phyloP scores from a whole-genome alignment of 2,329 filamentous ascomycete genomes.

The Aspergillus sclerotialis region DNA sequence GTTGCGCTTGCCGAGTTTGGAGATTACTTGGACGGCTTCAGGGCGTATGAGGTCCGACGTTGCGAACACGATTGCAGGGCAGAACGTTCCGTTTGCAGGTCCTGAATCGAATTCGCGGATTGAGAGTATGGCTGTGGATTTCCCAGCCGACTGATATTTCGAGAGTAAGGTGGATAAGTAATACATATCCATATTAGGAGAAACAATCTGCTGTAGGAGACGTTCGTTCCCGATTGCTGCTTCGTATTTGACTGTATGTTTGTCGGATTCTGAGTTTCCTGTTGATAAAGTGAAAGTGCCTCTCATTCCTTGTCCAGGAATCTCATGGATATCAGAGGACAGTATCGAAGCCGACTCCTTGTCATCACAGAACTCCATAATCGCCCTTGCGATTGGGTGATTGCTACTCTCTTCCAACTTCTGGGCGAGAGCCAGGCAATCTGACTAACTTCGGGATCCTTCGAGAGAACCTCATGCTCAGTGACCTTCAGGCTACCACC shows the following conservation, averaged over 20 bases:
- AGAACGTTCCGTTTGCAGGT: slow-evolving; percentile 17
- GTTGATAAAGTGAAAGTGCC: slow-evolving; percentile 40
- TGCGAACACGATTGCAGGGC: slow-evolving; percentile 60
- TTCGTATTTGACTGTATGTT: slow-evolving; percentile 29
- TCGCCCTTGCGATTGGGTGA: slow-evolving; percentile 53
- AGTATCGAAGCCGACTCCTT: slow-evolving; percentile 18
- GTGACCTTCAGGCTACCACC: slow-evolving; percentile 53
- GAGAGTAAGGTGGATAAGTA: slow-evolving; percentile 28
- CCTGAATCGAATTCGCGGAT: slow-evolving; percentile 21
- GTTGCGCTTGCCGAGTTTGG: slow-evolving; percentile 56
- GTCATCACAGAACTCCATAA: slow-evolving; percentile 43
- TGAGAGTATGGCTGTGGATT: slow-evolving; percentile 40
- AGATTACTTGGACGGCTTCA: slow-evolving; percentile 61
- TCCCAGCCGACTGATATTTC: slow-evolving; percentile 34
- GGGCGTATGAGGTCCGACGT: slow-evolving; percentile 75
- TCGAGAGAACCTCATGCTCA: slow-evolving; percentile 39
- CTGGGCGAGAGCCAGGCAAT: slow-evolving; percentile 41
- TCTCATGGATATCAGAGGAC: slow-evolving; percentile 43
- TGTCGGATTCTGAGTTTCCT: slow-evolving; percentile 8
- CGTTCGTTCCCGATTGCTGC: slow-evolving; percentile 54
- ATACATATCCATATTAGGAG: slow-evolving; percentile 24
- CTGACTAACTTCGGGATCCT: slow-evolving; percentile 25
- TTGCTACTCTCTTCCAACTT: slow-evolving; percentile 53
- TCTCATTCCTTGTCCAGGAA: slow-evolving; percentile 52
- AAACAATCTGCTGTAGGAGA: slow-evolving; percentile 34